These are phyloP conservation scores for Aspergillus carlsbadensis DNA, from an alignment of 495 filamentous ascomycete species.

Conservation along the genomic window DNA sequence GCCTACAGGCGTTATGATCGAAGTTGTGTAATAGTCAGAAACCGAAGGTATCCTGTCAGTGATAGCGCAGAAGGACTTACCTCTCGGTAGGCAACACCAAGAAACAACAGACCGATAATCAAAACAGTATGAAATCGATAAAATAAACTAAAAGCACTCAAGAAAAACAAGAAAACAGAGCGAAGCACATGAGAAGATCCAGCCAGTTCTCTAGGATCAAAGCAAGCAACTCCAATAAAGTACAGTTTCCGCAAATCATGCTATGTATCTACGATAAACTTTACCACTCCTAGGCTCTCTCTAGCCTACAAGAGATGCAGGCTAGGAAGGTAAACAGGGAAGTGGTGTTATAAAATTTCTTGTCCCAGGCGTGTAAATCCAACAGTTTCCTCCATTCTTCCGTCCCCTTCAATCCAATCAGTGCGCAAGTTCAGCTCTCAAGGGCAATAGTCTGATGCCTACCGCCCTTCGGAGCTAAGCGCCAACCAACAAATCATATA, in stretches of 20 bases:
- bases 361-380: slow-evolving; percentile 9
- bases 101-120: not conserved
- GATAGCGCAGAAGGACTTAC: too few relatives aligned
- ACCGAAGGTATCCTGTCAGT: too few relatives aligned
- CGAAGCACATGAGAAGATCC: slow-evolving; percentile 21
- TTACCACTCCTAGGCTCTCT: slow-evolving; percentile 1
- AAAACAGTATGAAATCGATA: slow-evolving; percentile 11
- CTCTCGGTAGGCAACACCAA: not conserved
- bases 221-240: slow-evolving; percentile 26
- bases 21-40: too few relatives aligned
- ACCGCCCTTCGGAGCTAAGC: not conserved
- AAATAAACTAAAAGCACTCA: not conserved
- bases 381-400: not conserved
- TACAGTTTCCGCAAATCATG: slow-evolving; percentile 27
- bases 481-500: slow-evolving; percentile 5
- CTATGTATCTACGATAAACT: slow-evolving; percentile 26
- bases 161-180: slow-evolving; percentile 17
- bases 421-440: not conserved
- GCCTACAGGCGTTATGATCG: too few relatives aligned
- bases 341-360: slow-evolving; percentile 11
- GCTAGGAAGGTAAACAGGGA: not conserved
- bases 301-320: slow-evolving; percentile 4
- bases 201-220: slow-evolving; percentile 16
- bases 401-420: not conserved
- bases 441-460: not conserved